Evolutionary conservation across 1,139 yeast genomes (phyloP).

Genomic region (Blastobotrys indianensis): DNA sequence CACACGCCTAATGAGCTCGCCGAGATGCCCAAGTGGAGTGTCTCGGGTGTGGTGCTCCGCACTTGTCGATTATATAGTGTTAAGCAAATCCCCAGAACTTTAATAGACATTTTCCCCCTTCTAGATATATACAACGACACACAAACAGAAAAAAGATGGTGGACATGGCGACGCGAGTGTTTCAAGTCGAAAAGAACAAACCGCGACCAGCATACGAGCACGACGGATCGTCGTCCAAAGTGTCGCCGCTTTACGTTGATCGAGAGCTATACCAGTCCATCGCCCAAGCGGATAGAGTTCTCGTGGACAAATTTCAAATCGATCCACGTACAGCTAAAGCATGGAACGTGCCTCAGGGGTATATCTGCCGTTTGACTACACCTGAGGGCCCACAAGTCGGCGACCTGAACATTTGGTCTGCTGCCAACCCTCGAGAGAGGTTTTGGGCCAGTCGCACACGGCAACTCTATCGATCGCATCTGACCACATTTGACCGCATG

Average conservation of each 20-base stretch:
- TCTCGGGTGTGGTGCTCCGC: too few relatives aligned
- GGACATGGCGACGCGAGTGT: neutral
- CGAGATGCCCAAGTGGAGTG: too few relatives aligned
- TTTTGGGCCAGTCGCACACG: slow-evolving; percentile 68
- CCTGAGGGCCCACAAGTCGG: slow-evolving; percentile 70
- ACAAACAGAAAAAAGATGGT: too few relatives aligned
- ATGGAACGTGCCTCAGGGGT: slow-evolving; percentile 54
- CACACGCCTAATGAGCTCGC: too few relatives aligned
- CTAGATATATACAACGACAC: too few relatives aligned
- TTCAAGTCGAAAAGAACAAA: neutral
- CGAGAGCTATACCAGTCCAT: slow-evolving; percentile 42
- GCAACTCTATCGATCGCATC: slow-evolving; percentile 63
- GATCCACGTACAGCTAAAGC: slow-evolving; percentile 55
- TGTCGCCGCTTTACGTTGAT: slow-evolving; percentile 49
- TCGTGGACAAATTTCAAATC: slow-evolving; percentile 39
- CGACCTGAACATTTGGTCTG: slow-evolving; percentile 60
- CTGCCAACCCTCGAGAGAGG: slow-evolving; percentile 54
- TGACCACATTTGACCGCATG: slow-evolving; percentile 53
- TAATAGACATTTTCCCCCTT: too few relatives aligned
- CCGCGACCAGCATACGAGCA: slow-evolving; percentile 58
- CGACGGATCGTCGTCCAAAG: slow-evolving; percentile 35
- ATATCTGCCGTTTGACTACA: slow-evolving; percentile 53
- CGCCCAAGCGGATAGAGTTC: slow-evolving; percentile 38
- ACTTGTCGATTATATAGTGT: too few relatives aligned
- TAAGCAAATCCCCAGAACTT: too few relatives aligned